Evolutionary conservation across 2,329 filamentous ascomycete species (phyloP).

Genomic region (Emergomyces orientalis): DNA sequence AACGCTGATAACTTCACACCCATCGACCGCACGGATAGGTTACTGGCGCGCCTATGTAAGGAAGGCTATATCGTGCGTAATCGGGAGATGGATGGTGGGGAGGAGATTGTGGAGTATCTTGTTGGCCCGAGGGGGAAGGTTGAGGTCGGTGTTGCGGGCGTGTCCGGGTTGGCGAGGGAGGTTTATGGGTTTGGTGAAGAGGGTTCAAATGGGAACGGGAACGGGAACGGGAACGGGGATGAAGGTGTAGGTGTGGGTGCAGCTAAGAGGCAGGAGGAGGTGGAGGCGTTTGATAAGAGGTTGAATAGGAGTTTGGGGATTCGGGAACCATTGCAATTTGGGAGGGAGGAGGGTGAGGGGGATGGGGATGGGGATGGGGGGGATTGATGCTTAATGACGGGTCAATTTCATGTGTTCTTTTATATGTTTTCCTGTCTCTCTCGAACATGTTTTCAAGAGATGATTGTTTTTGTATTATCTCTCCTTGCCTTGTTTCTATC

Average conservation of each 20-base stretch:
- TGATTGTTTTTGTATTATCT: neutral
- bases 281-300: constrained; percentile 54
- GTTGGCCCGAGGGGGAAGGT: constrained; percentile 77
- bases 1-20: constrained; percentile 69
- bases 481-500: neutral
- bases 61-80: constrained; percentile 76
- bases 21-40: constrained; percentile 62
- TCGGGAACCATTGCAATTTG: constrained; percentile 14
- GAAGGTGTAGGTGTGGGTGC: constrained; percentile 14
- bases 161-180: constrained; percentile 56
- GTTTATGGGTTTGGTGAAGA: constrained; percentile 41
- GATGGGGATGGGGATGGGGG: constrained; percentile 1
- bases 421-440: no score
- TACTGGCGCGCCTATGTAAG: constrained; percentile 64
- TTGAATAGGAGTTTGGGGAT: constrained; percentile 55
- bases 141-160: constrained; percentile 70
- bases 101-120: constrained; percentile 70
- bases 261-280: constrained; percentile 34
- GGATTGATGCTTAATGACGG: neutral
- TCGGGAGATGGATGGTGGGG: constrained; percentile 59
- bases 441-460: neutral
- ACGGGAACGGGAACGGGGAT: constrained; percentile 13
- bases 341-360: neutral
- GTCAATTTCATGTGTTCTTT: neutral
- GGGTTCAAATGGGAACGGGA: constrained; percentile 16